Conservation (phyloP, 352 stramenopile genomes). For the Globisporangium emineosum region DNA sequence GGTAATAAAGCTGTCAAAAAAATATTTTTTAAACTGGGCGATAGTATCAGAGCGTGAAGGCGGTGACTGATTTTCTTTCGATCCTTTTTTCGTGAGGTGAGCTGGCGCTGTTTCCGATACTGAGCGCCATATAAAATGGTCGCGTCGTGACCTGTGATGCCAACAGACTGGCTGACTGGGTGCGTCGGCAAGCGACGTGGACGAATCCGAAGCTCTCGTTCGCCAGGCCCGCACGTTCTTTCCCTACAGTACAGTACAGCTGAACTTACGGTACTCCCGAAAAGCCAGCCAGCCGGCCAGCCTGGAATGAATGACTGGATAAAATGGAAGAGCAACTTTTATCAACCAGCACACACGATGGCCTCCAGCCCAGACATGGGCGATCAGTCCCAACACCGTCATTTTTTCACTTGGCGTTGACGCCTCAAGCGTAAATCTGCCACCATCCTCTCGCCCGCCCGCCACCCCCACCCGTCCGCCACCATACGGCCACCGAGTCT, state of each 20-base stretch:
- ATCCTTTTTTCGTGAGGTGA: background rate
- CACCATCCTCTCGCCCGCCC: background rate
- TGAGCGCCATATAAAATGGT: conserved; percentile 8
- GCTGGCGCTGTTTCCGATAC: conserved; percentile 2
- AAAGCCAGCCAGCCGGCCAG: background rate
- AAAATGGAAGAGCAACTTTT: conserved; percentile 7
- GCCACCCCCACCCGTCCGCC: background rate
- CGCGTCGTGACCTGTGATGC: background rate
- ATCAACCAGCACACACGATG: no score
- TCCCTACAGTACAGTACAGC: conserved; percentile 2
- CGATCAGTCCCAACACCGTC: background rate
- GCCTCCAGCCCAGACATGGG: background rate
- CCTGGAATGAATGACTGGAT: conserved; percentile 11
- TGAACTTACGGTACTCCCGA: background rate
- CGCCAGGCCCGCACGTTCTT: conserved; percentile 9
- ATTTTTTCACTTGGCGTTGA: conserved; percentile 11
- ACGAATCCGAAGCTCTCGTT: conserved; percentile 12
- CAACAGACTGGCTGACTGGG: background rate
- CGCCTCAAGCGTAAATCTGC: conserved; percentile 2
- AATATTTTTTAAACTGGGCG: background rate
- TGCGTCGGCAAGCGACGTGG: conserved; percentile 10
- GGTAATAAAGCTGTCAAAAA: background rate
- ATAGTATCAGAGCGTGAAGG: background rate
- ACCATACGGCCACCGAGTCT: conserved; percentile 9
- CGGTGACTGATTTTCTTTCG: background rate